Conservation (phyloP, 495 filamentous ascomycete genomes). For the Hypomontagnella submonticulosa region DNA sequence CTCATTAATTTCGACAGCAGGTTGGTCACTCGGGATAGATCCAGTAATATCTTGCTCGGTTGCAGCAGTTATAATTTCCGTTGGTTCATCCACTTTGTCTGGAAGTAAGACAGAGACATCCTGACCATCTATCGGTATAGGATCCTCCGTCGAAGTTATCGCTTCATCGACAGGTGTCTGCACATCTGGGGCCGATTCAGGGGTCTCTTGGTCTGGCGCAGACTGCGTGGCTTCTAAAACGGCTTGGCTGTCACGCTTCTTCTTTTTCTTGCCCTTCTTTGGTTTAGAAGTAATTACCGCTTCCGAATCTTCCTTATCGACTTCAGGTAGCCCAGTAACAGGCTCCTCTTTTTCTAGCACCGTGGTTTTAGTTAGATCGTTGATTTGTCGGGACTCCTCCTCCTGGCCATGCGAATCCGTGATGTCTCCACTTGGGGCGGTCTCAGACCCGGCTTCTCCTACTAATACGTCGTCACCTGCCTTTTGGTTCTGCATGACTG, state of each 20-base stretch:
- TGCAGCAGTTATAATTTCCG: conserved; percentile 13
- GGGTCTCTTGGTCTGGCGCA: conserved; percentile 5
- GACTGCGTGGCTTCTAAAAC: conserved; percentile 11
- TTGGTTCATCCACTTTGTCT: conserved; percentile 8
- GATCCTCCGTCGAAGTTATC: conserved; percentile 4
- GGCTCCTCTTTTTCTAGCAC: conserved; percentile 19
- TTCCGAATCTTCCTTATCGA: conserved; percentile 21
- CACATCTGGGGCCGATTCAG: conserved; percentile 13
- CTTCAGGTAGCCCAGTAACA: conserved; percentile 15
- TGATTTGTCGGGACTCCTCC: conserved; percentile 17
- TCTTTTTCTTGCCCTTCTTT: conserved; percentile 50
- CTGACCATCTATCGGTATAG: conserved; percentile 5
- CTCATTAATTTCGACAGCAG: conserved; percentile 16
- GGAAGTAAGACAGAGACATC: background rate
- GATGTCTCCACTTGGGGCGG: conserved; percentile 10
- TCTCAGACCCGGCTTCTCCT: conserved; percentile 11
- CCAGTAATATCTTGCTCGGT: conserved; percentile 25
- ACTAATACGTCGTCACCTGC: conserved; percentile 16
- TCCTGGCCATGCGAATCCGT: conserved; percentile 7
- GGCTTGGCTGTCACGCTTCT: conserved; percentile 39
- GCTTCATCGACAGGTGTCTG: conserved; percentile 16
- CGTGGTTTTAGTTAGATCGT: conserved; percentile 11
- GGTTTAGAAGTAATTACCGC: conserved; percentile 33
- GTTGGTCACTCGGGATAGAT: background rate
- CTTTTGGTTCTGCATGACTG: conserved; percentile 9